These are phyloP conservation scores for Aphanomyces invadans DNA, from an alignment of 352 stramenopile genomes.

Conservation along the genomic window DNA sequence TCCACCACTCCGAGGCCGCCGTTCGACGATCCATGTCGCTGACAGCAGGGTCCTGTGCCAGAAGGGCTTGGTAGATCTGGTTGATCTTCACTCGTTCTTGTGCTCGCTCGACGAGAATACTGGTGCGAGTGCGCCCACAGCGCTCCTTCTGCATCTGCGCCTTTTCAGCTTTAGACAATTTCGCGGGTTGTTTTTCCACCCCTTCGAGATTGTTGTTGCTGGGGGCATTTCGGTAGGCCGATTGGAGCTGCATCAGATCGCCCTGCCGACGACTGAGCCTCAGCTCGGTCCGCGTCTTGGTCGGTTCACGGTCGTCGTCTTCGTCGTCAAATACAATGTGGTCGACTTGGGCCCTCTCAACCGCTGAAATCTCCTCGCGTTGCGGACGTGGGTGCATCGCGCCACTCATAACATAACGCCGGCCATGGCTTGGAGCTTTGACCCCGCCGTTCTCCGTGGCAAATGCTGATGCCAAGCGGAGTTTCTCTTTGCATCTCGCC, in stretches of 20 bases:
- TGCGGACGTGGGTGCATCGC: slow-evolving; percentile 17
- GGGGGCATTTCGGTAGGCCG: slow-evolving; percentile 32
- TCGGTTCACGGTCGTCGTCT: slow-evolving; percentile 32
- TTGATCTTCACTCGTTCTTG: neutral
- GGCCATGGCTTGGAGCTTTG: neutral
- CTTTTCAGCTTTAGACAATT: neutral
- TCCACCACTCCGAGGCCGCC: slow-evolving; percentile 45
- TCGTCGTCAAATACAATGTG: slow-evolving; percentile 27
- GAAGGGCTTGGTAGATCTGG: neutral
- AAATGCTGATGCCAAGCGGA: slow-evolving; percentile 34
- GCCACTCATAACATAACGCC: slow-evolving; percentile 13
- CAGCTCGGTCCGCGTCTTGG: slow-evolving; percentile 26
- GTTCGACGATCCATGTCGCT: neutral
- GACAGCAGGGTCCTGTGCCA: neutral
- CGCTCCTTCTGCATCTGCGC: neutral
- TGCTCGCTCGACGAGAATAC: neutral
- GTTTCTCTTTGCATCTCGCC: slow-evolving; percentile 37
- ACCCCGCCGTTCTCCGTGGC: slow-evolving; percentile 29
- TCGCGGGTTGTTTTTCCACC: slow-evolving; percentile 27
- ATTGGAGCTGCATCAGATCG: slow-evolving; percentile 31
- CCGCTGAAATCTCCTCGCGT: neutral
- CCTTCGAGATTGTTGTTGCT: slow-evolving; percentile 50
- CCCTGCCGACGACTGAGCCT: slow-evolving; percentile 28
- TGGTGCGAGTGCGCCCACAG: neutral
- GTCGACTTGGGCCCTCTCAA: neutral